A percentile compares a stretch with the other conserved stretches of the same genome.
phyloP scores from a whole-genome alignment of 129 eudicot genomes.

The Arctium minus region DNA sequence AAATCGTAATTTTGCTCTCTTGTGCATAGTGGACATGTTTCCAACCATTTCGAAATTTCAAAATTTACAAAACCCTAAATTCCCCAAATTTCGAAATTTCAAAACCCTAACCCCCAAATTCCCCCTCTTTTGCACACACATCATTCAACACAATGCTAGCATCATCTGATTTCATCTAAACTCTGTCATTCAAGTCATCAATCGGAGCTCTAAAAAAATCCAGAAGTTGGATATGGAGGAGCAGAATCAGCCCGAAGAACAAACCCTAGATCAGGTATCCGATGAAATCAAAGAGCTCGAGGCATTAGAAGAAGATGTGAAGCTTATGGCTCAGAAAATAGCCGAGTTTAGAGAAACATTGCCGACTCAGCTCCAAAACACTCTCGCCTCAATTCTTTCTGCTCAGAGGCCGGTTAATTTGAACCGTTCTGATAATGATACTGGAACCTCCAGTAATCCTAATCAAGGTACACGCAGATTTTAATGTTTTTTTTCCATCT shows the following conservation, averaged over 20 bases:
- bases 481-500: not conserved
- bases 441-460: constrained; percentile 28
- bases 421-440: constrained; percentile 16
- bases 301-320: constrained; percentile 49
- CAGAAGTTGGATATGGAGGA: constrained; percentile 16
- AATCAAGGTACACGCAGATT: constrained; percentile 24
- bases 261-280: constrained; percentile 25
- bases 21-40: too few species aligned
- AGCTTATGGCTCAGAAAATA: constrained; percentile 46
- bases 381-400: constrained; percentile 41
- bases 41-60: too few species aligned
- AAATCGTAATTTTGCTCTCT: too few species aligned
- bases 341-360: constrained; percentile 37
- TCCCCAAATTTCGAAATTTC: not conserved
- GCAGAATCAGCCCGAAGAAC: constrained; percentile 16
- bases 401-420: constrained; percentile 41
- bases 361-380: constrained; percentile 41
- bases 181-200: not conserved
- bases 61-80: too few species aligned
- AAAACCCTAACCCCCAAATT: constrained; percentile 21
- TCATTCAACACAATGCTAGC: not conserved
- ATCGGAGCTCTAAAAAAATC: not conserved
- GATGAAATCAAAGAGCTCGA: constrained; percentile 37
- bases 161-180: not conserved
- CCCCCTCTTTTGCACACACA: constrained; percentile 1